These are phyloP conservation scores for Debaryomyces castellii DNA, from an alignment of 805 yeast species.

Conservation along the genomic window DNA sequence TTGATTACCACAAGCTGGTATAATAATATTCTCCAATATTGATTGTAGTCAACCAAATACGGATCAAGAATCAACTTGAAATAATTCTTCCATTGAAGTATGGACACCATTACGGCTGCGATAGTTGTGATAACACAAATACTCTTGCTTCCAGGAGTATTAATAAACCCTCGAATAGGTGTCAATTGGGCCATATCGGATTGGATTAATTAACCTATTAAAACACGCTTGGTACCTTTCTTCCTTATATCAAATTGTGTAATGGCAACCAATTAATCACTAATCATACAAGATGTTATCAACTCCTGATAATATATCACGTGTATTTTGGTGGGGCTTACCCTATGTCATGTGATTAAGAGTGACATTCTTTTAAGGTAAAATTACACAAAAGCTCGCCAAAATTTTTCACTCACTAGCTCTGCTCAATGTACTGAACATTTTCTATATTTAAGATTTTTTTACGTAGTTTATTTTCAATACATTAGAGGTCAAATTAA, in stretches of 20 bases:
- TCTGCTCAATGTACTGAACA: neutral
- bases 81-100: conserved; percentile 44
- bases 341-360: neutral
- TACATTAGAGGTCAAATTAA: conserved; percentile 2
- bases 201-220: neutral
- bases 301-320: neutral
- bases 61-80: conserved; percentile 51
- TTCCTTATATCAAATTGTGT: neutral
- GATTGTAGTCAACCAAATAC: conserved; percentile 51
- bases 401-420: neutral
- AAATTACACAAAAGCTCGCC: neutral
- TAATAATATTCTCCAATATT: conserved; percentile 54
- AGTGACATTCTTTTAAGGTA: neutral
- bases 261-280: neutral
- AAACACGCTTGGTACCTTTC: neutral
- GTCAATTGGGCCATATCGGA: conserved; percentile 35
- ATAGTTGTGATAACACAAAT: conserved; percentile 34
- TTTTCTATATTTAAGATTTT: neutral
- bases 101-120: conserved; percentile 41
- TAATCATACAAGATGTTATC: no score
- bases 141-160: conserved; percentile 44
- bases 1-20: conserved; percentile 56
- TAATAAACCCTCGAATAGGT: conserved; percentile 41
- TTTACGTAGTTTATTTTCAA: neutral
- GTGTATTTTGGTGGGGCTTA: neutral